A percentile compares a stretch with the other conserved stretches of the same genome.
Evolutionary conservation across 306 rosid genomes (phyloP).

Genomic region (Lathyrus tuberosus): DNA sequence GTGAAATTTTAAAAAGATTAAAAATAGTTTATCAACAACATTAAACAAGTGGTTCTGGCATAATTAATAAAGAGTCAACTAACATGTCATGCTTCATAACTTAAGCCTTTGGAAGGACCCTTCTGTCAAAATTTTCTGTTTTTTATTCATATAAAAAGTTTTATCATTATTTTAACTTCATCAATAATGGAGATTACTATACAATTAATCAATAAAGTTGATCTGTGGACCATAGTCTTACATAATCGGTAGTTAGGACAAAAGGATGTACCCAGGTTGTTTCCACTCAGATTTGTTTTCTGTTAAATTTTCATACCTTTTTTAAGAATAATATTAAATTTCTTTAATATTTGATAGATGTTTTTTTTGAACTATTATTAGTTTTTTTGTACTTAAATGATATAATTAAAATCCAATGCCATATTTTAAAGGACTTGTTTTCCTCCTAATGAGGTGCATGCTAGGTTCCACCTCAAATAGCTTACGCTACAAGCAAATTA

Average conservation of each 20-base stretch:
- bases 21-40: not conserved
- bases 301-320: not conserved
- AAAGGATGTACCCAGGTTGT: constrained; percentile 18
- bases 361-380: too few species aligned
- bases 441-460: not conserved
- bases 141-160: too few species aligned
- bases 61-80: constrained; percentile 16
- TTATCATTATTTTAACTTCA: constrained; percentile 25
- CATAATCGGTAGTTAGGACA: constrained; percentile 29
- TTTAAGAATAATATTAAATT: too few species aligned
- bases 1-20: not conserved
- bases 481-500: not conserved
- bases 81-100: constrained; percentile 16
- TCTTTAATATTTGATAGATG: not conserved
- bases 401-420: too few species aligned
- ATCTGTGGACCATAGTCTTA: constrained; percentile 39
- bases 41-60: not conserved
- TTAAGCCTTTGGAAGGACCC: constrained; percentile 31
- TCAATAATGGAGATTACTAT: constrained; percentile 25
- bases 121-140: constrained; percentile 12
- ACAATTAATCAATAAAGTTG: constrained; percentile 27
- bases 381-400: too few species aligned
- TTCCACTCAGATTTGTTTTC: not conserved
- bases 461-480: not conserved
- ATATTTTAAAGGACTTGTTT: not conserved